Base-by-base conservation (phyloP, 768 basidiomycete species). In the Hericium coralloides region DNA sequence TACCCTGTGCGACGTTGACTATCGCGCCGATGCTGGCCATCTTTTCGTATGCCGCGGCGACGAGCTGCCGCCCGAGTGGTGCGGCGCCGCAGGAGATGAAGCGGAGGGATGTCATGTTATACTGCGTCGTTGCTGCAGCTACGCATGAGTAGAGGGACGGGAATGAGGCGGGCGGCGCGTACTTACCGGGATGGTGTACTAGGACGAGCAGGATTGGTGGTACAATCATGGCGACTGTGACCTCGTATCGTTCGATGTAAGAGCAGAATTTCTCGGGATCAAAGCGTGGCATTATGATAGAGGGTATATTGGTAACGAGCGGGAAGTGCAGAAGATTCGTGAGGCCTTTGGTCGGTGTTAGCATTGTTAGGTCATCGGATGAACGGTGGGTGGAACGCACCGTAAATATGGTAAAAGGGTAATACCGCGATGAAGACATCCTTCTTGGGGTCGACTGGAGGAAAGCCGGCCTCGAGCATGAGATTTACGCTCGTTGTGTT, bases 171-270 rank as follows among this genome's bases (percentile, higher is more conserved):
- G 14, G 20, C n/a, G 15, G 25, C 26, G 39, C 22, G 3, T 53
- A 68, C 81, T 36, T 70, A 81, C 82, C 84, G 12, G 83, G 80
- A 62, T 89, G 85, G 59, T 86, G 80, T 2, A 83, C 73, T 43
- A 97, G 74, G 1, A 82, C 77, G 17, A 97, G 83, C 12, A 93
- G 71, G n/a, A 97, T 83, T 0, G 94, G 92, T 1, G 93, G 93
- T 1, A 91, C 91, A 48, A 91, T 72, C 0, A 87, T 69, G 0
- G 79, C 59, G 1, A 73, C 58, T 0, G 85, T 85, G 25, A 84
- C 77, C 52, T 73, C 79, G 73, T 89, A 89, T 52, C 74, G 77
- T 60, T 85, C 76, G 50, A 95, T 79, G 51, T 79, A 74, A 10
- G 75, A 72, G 59, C 88, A 86, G 64, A 89, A 90, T 53, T 72